Conservation (phyloP, 2,329 filamentous ascomycete species). For the Lachnellula cervina region DNA sequence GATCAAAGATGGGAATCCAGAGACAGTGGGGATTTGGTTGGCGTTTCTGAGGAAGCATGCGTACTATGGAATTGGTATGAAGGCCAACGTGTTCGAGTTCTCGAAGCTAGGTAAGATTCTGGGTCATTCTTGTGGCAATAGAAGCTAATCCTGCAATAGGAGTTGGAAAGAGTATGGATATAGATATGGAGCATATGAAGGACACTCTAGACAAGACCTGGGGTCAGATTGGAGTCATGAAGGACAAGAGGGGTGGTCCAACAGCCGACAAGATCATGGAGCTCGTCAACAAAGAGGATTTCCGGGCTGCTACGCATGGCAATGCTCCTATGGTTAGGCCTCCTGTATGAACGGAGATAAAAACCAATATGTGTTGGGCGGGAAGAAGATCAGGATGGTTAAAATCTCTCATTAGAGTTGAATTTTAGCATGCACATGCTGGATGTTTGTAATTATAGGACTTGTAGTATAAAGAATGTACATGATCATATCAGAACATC, state of each 20-base stretch:
- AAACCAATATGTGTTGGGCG: background rate
- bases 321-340: slow-evolving; percentile 25
- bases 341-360: background rate
- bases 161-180: slow-evolving; percentile 49
- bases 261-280: slow-evolving; percentile 54
- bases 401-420: background rate
- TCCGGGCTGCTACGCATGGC: slow-evolving; percentile 29
- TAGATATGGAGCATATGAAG: slow-evolving; percentile 39
- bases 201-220: slow-evolving; percentile 47
- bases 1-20: slow-evolving; percentile 85
- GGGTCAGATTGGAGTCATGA: slow-evolving; percentile 50
- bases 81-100: slow-evolving; percentile 94
- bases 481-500: background rate
- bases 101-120: slow-evolving; percentile 58
- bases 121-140: background rate
- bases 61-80: slow-evolving; percentile 97
- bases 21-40: slow-evolving; percentile 86
- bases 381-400: background rate
- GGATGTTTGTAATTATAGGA: slow-evolving; percentile 6
- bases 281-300: slow-evolving; percentile 48
- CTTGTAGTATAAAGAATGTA: background rate
- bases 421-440: background rate
- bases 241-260: slow-evolving; percentile 32
- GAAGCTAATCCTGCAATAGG: slow-evolving; percentile 34
- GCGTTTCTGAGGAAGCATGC: slow-evolving; percentile 88